These are phyloP conservation scores for Cicer arietinum DNA, from an alignment of 306 rosid genomes.

Conservation along the genomic window DNA sequence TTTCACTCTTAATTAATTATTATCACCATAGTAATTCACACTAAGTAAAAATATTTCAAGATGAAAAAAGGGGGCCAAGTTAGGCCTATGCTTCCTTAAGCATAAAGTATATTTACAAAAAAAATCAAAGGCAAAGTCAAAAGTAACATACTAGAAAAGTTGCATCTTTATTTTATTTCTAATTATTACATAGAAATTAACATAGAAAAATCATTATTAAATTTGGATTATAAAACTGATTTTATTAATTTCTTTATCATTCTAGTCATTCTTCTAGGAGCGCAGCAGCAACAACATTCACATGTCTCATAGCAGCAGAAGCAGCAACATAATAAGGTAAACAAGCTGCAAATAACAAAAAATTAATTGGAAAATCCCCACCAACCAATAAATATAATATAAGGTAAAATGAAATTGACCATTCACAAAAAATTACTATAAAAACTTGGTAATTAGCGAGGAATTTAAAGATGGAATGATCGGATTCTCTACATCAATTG, in stretches of 20 bases:
- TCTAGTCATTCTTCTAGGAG: background rate
- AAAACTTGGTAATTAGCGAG: background rate
- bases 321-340: constrained; percentile 46
- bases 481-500: no score
- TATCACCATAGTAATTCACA: constrained; percentile 19
- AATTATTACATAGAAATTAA: background rate
- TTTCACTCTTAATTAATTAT: constrained; percentile 33
- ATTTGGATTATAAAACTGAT: background rate
- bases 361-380: background rate
- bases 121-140: constrained; percentile 43
- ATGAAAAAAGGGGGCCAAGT: constrained; percentile 14
- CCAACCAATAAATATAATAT: constrained; percentile 2
- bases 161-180: constrained; percentile 20
- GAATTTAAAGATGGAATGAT: no score
- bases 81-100: constrained; percentile 38
- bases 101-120: constrained; percentile 38
- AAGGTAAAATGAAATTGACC: background rate
- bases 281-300: constrained; percentile 46
- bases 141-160: constrained; percentile 41
- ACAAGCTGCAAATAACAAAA: constrained; percentile 35
- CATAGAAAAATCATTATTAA: constrained; percentile 16
- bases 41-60: constrained; percentile 32
- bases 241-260: background rate
- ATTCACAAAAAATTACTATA: background rate
- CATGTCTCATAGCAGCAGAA: constrained; percentile 48